phyloP scores from a whole-genome alignment of 129 eudicot species.

The carrot (Daucus carota) region DNA sequence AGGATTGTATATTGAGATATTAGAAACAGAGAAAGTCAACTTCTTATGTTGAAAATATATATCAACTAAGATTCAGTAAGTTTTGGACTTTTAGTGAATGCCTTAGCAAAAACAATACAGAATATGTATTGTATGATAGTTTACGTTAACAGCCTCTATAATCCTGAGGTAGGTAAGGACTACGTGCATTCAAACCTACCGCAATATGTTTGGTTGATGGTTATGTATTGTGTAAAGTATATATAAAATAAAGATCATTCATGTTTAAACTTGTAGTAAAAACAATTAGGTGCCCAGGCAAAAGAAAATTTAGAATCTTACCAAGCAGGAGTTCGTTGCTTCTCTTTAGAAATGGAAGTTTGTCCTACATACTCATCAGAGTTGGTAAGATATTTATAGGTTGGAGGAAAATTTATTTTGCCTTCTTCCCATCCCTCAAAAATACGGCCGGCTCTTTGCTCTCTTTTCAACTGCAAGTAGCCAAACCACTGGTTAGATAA shows the following conservation, averaged over 20 bases:
- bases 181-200: too few relatives aligned
- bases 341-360: slow-evolving; percentile 49
- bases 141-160: neutral
- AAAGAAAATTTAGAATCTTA: slow-evolving; percentile 22
- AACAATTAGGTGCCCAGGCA: neutral
- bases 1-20: neutral
- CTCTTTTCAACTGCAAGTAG: slow-evolving; percentile 54
- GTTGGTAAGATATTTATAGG: slow-evolving; percentile 68
- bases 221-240: too few relatives aligned
- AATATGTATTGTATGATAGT: too few relatives aligned
- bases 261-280: too few relatives aligned
- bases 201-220: too few relatives aligned
- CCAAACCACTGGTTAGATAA: neutral
- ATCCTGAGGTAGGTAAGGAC: neutral
- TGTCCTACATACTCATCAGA: slow-evolving; percentile 64
- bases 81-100: neutral
- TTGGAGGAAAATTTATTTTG: slow-evolving; percentile 68
- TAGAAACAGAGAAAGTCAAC: neutral
- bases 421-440: slow-evolving; percentile 96
- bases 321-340: slow-evolving; percentile 89
- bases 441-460: slow-evolving; percentile 71
- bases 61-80: neutral
- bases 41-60: neutral
- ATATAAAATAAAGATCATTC: too few relatives aligned
- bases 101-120: neutral